Base-by-base conservation (phyloP, 257 asterid genomes). In the Solanum rostratum region DNA sequence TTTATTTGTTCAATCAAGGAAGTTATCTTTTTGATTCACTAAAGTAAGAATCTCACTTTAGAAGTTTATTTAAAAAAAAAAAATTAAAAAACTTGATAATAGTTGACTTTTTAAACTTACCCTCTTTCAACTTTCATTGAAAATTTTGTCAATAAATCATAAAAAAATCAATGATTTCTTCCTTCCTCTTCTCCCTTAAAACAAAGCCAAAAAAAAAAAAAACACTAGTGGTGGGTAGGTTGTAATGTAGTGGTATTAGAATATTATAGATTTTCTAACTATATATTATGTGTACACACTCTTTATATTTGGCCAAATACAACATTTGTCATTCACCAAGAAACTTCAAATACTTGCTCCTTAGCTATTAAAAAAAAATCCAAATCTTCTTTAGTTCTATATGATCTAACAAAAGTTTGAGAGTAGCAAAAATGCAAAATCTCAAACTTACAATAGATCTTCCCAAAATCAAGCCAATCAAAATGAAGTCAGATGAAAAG, bases 391-490 rank as follows among this genome's bases (percentile, higher is more conserved):
- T 66, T 66, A 66, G 22, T 16, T 16, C 18, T 2, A 33, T 68
- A 37, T 33, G 3, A 9, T 33, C 49, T 37, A 18, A 9, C 14
- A 69, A 69, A 68, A 69, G 5, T 9, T 19, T 19, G 50, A 30
- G 2, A 37, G 2, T 33, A 19, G 29, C 9, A 9, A 57, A 79
- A 62, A 86, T 86, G 88, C 80, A 29, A 71, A 71, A 43, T 71
- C 55, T 43, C 82, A 52, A 60, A 37, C 43, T 27, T 27, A 59
- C 50, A 30, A 65, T 86, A 33, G 88, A 85, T 68, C 70, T 79
- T 73, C 30, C 84, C 37, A 33, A 71, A 41, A 71, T 85, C 53
- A 86, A 86, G 74, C 55, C 87, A 53, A 62, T 70, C 57, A 79
- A 82, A 85, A 71, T 52, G 57, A 81, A 69, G 54, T 46, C 86